Conservation (phyloP, 495 filamentous ascomycete species). For the Letharia lupina region DNA sequence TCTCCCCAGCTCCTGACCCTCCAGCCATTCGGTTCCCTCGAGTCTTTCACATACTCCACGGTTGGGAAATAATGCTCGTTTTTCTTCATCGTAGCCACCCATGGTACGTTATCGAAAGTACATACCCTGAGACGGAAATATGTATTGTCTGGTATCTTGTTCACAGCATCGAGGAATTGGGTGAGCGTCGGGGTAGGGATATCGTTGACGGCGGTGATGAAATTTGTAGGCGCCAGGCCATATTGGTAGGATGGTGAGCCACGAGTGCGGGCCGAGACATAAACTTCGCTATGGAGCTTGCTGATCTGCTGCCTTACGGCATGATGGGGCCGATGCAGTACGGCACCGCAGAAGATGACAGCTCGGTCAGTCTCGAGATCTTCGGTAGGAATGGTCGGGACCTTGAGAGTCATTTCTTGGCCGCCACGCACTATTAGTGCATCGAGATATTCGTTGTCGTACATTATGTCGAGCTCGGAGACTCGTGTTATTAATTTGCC, state of each 20-base stretch:
- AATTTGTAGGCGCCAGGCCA: constrained; percentile 89
- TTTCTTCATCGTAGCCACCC: constrained; percentile 99
- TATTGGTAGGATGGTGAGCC: constrained; percentile 90
- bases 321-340: constrained; percentile 88
- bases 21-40: constrained; percentile 36
- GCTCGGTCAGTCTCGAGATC: constrained; percentile 88
- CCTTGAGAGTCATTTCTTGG: constrained; percentile 64
- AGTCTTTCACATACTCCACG: constrained; percentile 75
- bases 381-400: constrained; percentile 80
- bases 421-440: constrained; percentile 82
- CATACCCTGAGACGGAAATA: constrained; percentile 93
- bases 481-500: constrained; percentile 86
- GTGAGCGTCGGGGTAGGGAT: constrained; percentile 71
- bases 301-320: constrained; percentile 95
- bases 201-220: constrained; percentile 92
- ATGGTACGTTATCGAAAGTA: constrained; percentile 96
- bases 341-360: constrained; percentile 90
- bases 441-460: constrained; percentile 73
- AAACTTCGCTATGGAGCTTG: constrained; percentile 94
- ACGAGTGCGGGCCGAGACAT: constrained; percentile 74
- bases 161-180: constrained; percentile 66
- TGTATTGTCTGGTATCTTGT: constrained; percentile 87
- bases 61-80: constrained; percentile 98
- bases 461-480: constrained; percentile 92
- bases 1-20: constrained; percentile 22